Conservation (phyloP, 371 early-diverging fungal species). For the Basidiobolus heterosporus region DNA sequence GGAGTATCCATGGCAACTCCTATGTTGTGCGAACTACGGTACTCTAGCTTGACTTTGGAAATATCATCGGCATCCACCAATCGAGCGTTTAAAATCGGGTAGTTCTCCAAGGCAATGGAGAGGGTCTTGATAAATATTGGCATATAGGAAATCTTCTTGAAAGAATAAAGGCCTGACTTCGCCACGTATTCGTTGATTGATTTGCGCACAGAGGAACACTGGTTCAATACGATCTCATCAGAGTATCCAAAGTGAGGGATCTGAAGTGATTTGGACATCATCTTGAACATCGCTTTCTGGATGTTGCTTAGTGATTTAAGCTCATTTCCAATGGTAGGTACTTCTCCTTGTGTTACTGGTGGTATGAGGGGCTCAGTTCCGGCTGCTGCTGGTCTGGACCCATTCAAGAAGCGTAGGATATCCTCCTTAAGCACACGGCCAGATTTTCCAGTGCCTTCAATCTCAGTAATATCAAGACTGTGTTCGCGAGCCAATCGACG, state of each 20-base stretch:
- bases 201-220: slow-evolving; percentile 38
- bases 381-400: not conserved
- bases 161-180: slow-evolving; percentile 13
- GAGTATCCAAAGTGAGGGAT: slow-evolving; percentile 92
- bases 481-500: slow-evolving; percentile 72
- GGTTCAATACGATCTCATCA: slow-evolving; percentile 73
- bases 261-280: slow-evolving; percentile 77
- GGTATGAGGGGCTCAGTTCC: not conserved
- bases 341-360: not conserved
- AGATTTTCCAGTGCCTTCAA: slow-evolving; percentile 69
- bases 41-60: slow-evolving; percentile 38
- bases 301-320: slow-evolving; percentile 48
- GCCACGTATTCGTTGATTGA: slow-evolving; percentile 44
- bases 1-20: slow-evolving; percentile 95
- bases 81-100: slow-evolving; percentile 77
- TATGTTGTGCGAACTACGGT: slow-evolving; percentile 71
- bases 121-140: slow-evolving; percentile 90
- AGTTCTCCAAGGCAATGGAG: slow-evolving; percentile 61
- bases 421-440: slow-evolving; percentile 87
- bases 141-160: slow-evolving; percentile 77
- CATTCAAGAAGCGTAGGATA: slow-evolving; percentile 37
- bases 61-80: slow-evolving; percentile 28
- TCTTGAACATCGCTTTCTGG: slow-evolving; percentile 92
- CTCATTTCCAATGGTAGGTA: slow-evolving; percentile 15
- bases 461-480: slow-evolving; percentile 46